Evolutionary conservation across 257 asterid species (phyloP), one percentile per base, ranked within the genome.

Genomic region (Mentha longifolia): DNA sequence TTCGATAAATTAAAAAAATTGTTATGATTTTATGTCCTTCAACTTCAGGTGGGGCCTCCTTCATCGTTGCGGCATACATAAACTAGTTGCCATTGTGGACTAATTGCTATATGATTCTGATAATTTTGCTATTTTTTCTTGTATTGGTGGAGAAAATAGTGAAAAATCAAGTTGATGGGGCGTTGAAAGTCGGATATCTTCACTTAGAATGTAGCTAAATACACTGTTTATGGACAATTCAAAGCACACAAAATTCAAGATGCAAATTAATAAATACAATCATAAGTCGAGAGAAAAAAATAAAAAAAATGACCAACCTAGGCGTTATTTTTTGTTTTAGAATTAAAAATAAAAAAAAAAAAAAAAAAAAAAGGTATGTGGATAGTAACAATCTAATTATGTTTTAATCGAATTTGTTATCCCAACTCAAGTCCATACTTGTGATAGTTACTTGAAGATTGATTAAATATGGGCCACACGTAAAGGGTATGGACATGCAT

Each of bases 401-500:
- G 66, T 76, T 50, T 58, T 14, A 22, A 17, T 65, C 42, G 45
- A 64, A 69, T 62, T 70, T 79, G 60, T 74, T 70, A 79, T 70
- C 83, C 68, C 5, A 68, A 67, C 76, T 5, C 25, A 60, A 56
- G 16, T 19, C 60, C 43, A 31, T 37, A 5, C 31, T 6, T 22
- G 13, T 58, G 57, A 64, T 22, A 14, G 55, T 73, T 50, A 61
- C 75, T 63, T 63, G 17, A 28, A 54, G 33, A 60, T 42, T 67
- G 65, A 51, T 25, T 3, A 50, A 54, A 67, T 28, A 78, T 74
- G 74, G 73, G 61, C 70, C 82, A 74, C 79, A 57, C 9, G 10
- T 37, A 1, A 37, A 61, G 67, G 50, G 69, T 16, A 39, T 49
- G 67, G 55, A 50, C 69, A 73, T 43, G 30, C 64, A 43, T 52